Base-by-base conservation (phyloP, 345 rosid species). In the Eutrema yunnanense region DNA sequence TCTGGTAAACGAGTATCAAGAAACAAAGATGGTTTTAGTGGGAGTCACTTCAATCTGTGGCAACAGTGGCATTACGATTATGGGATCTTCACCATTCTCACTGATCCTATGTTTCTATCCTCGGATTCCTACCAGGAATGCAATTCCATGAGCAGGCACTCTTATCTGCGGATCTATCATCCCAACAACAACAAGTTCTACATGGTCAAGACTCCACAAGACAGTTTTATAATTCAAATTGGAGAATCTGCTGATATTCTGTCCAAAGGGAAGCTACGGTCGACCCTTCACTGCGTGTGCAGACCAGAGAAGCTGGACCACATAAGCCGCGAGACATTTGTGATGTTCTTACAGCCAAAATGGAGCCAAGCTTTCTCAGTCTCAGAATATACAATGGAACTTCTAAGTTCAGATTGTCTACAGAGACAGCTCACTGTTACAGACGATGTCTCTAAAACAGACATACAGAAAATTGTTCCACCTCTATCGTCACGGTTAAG, bases 61-160 rank as follows among this genome's bases (percentile, higher is more conserved):
- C 97, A 95, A 83, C 92, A 87, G 60, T 92, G 99, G 97, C 99
- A 92, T 81, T 92, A 85, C 78, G 99, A 92, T 77, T 92, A 88
- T 64, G 93, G 96, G 37, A 79, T 92, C 76, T 88, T 92, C 78
- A 95, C 97, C n/a, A 70, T 92, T 75, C 80, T 95, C 76, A 92
- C 96, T 4, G 82, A 90, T 83, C 96, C 96, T 22, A 81, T 90
- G 86, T 92, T 92, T 86, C 77, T 86, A 41, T 62, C 48, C 4
- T 44, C 87, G 0, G 72, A 65, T 32, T 43, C 19, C 49, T 76
- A 29, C 42, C 53, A 62, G 53, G 88, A 84, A 66, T 84, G 81
- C 55, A 62, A 74, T 73, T 83, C 66, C 42, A 85, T 86, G 1
- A 65, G 49, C 61, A 86, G 74, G 8, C 82, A 84, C 65, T 82